phyloP scores from a whole-genome alignment of 768 basidiomycete genomes.

The Kwoniella sp. region DNA sequence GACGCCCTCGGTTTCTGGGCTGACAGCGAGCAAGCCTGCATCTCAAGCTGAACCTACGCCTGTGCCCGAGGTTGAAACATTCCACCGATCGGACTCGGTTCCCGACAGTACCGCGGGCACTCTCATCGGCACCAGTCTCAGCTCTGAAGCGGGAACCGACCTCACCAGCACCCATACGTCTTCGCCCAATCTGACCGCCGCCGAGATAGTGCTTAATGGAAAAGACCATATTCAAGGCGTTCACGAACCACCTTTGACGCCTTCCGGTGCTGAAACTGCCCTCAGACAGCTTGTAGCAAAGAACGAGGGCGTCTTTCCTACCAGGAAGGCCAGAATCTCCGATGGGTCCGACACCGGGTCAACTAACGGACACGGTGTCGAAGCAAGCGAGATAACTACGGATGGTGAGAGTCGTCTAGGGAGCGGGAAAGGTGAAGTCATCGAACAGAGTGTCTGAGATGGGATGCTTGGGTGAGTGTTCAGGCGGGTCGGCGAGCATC shows the following conservation, averaged over 20 bases:
- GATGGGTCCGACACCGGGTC: neutral
- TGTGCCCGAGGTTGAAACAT: neutral
- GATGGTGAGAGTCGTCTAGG: too few relatives aligned
- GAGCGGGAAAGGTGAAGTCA: too few relatives aligned
- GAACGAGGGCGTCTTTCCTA: constrained; percentile 13
- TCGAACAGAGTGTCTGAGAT: too few relatives aligned
- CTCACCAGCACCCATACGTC: constrained; percentile 5
- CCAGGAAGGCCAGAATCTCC: neutral
- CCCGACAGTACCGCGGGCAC: neutral
- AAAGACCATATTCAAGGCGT: neutral
- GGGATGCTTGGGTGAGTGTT: too few relatives aligned
- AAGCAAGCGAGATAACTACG: too few relatives aligned
- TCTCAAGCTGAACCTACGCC: neutral
- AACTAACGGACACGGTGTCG: too few relatives aligned
- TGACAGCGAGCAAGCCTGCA: neutral
- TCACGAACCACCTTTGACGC: neutral
- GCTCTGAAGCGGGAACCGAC: neutral
- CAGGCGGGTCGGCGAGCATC: too few relatives aligned
- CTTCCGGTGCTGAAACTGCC: constrained; percentile 32
- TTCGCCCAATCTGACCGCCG: neutral
- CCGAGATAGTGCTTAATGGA: neutral
- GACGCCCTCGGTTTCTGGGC: neutral
- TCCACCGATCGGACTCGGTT: constrained; percentile 1
- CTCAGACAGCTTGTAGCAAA: constrained; percentile 26
- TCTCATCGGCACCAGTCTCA: too few relatives aligned